Base-by-base conservation (phyloP, 1,284 basidiomycete genomes). In the Tilletiopsis washingtonensis region DNA sequence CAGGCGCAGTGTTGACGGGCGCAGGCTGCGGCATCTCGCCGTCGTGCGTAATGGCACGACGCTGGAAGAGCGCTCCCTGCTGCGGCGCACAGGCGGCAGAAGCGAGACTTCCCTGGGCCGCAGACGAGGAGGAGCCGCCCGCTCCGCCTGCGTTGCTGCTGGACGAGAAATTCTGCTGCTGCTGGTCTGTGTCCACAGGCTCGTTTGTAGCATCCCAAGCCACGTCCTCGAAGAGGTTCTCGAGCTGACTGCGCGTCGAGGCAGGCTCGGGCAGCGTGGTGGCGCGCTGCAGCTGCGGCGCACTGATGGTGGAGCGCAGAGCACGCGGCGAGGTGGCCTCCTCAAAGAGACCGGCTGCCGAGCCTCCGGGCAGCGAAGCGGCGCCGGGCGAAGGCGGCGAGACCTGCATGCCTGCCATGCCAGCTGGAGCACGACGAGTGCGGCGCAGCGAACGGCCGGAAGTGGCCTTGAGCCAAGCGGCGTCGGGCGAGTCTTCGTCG, bases 1-100 rank as follows among this genome's bases (percentile, higher is more conserved):
- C n/a, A 15, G 40, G 15, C 0, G 53, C 51, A 2, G 60, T 57
- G 2, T 48, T 49, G 21, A 65, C 59, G 9, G 63, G 63, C 3
- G 52, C 32, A n/a, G 63, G 63, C 5, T 50, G 49, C 1, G 52
- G 45, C 43, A 65, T 53, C 2, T 50, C 15, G 36, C 41, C 37
- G 1, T 56, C 61, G 20, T 57, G 58, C 53, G 57, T 56, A 3
- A 48, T 49, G 12, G 61, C 58, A 26, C 61, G 56, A 20, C 63
- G 57, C 48, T 61, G 59, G 51, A 60, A 63, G 3, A 65, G 51
- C 1, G 61, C 61, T 9, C 40, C 39, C 32, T 12, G 12, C 12
- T 17, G 12, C 32, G 32, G 12, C 12, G 12, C 17, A 11, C 12
- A 34, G 12, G 12, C 12, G 17, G 32, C 32, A 34, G 32, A 34